Evolutionary conservation across 495 filamentous ascomycete genomes (phyloP).

Genomic region (Cercophora sp.): DNA sequence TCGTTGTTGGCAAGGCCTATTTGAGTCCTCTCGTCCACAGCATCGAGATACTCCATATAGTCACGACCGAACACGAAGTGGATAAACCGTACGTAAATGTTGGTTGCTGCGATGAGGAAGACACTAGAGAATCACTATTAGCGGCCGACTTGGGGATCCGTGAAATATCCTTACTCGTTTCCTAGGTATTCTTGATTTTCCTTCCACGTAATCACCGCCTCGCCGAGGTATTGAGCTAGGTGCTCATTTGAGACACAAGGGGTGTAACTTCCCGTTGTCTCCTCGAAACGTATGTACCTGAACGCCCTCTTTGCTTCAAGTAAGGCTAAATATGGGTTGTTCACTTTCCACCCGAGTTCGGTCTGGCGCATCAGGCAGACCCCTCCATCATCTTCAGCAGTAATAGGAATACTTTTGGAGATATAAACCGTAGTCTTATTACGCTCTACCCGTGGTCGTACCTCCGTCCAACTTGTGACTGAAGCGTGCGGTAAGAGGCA

Average conservation of each 20-base stretch:
- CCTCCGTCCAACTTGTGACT: neutral
- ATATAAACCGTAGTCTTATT: conserved; percentile 3
- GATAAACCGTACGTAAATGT: neutral
- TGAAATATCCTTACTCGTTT: neutral
- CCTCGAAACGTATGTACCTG: conserved; percentile 1
- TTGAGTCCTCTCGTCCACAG: conserved; percentile 1
- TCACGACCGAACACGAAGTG: conserved; percentile 4
- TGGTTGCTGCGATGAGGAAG: conserved; percentile 2
- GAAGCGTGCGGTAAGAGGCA: conserved; percentile 1
- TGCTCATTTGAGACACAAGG: conserved; percentile 1
- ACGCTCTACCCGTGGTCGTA: conserved; percentile 7
- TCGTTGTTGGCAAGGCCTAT: conserved; percentile 6
- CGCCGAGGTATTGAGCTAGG: conserved; percentile 4
- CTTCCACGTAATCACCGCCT: conserved; percentile 4
- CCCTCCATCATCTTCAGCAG: conserved; percentile 8
- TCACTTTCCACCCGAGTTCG: conserved; percentile 5
- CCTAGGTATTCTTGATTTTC: neutral
- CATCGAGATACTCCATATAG: conserved; percentile 6
- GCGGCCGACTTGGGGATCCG: neutral
- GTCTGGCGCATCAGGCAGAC: neutral
- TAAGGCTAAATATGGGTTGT: conserved; percentile 2
- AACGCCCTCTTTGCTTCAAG: conserved; percentile 5
- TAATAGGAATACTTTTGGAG: neutral
- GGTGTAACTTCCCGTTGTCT: neutral
- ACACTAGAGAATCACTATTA: neutral